phyloP scores from a whole-genome alignment of 257 asterid species.

The Hygrophila difformis region DNA sequence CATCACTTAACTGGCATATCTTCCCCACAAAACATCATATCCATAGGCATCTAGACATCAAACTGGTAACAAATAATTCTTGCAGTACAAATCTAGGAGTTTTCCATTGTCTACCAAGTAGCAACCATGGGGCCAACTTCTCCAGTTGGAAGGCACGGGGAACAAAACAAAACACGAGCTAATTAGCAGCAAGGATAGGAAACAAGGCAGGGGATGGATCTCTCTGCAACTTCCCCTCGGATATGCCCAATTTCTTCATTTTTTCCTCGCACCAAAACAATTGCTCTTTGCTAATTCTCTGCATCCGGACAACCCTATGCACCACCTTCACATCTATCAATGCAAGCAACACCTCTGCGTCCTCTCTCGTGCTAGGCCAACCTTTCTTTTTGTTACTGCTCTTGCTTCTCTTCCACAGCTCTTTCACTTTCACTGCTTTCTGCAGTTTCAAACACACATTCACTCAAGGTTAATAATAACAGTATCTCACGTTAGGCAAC shows the following conservation, averaged over 20 bases:
- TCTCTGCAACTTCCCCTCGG: constrained; percentile 63
- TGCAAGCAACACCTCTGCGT: constrained; percentile 60
- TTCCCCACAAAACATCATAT: no score
- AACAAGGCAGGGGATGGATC: constrained; percentile 76
- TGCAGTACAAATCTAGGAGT: no score
- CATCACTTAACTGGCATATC: no score
- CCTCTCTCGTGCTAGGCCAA: constrained; percentile 53
- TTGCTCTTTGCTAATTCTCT: constrained; percentile 54
- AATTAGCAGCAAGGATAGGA: no score
- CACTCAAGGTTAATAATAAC: no score
- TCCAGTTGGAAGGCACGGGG: no score
- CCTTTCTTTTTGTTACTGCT: constrained; percentile 57
- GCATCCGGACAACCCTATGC: constrained; percentile 56
- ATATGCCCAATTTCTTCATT: constrained; percentile 56
- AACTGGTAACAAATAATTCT: no score
- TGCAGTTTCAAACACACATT: constrained; percentile 25
- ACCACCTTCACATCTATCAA: constrained; percentile 58
- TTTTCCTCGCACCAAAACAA: constrained; percentile 83
- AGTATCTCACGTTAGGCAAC: no score
- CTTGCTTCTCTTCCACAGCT: constrained; percentile 54
- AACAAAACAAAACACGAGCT: no score
- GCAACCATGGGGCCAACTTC: no score
- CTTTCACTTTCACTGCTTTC: constrained; percentile 77
- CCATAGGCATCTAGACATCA: no score
- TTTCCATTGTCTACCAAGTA: no score